These are phyloP conservation scores for Oryza longistaminata DNA, from an alignment of 176 grass and related monocot genomes.

Conservation along the genomic window DNA sequence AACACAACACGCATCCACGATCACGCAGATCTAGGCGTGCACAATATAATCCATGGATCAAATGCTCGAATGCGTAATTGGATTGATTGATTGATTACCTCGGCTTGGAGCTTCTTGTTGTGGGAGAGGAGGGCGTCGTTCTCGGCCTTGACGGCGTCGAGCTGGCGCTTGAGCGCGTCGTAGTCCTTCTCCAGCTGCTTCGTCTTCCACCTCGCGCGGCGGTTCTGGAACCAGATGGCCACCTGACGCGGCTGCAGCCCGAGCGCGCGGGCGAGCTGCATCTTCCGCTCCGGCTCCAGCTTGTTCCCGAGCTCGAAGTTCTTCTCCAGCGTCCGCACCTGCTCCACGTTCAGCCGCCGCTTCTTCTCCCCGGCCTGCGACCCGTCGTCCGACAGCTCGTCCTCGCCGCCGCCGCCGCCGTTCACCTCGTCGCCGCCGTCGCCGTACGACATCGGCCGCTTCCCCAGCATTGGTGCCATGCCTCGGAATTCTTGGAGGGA, in stretches of 20 bases:
- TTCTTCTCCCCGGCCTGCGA: conserved; percentile 93
- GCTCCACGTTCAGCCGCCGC: conserved; percentile 89
- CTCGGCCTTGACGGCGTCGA: conserved; percentile 76
- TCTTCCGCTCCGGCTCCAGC: conserved; percentile 86
- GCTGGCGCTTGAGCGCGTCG: conserved; percentile 73
- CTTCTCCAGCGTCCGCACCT: conserved; percentile 95
- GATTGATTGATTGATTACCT: conserved; percentile 40
- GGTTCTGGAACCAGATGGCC: conserved; percentile 96
- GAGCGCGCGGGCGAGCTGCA: conserved; percentile 74
- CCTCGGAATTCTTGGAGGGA: conserved; percentile 84
- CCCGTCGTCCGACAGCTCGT: conserved; percentile 87
- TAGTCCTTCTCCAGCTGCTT: conserved; percentile 96
- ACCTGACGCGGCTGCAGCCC: conserved; percentile 85
- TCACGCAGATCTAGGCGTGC: conserved; percentile 48
- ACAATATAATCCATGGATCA: too few relatives aligned
- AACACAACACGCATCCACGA: background rate
- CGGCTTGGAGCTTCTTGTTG: conserved; percentile 89
- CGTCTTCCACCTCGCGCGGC: conserved; percentile 87
- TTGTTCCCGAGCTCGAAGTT: conserved; percentile 95
- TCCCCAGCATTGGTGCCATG: conserved; percentile 70
- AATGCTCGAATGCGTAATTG: background rate
- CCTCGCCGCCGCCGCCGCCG: conserved; percentile 43
- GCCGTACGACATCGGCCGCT: conserved; percentile 64
- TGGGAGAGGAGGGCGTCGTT: conserved; percentile 78
- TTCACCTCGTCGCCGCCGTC: conserved; percentile 44